A percentile compares a stretch with the other conserved stretches of the same genome.
These are phyloP conservation scores for Adansonia rubrostipa DNA, from an alignment of 441 rosid species.

Conservation along the genomic window DNA sequence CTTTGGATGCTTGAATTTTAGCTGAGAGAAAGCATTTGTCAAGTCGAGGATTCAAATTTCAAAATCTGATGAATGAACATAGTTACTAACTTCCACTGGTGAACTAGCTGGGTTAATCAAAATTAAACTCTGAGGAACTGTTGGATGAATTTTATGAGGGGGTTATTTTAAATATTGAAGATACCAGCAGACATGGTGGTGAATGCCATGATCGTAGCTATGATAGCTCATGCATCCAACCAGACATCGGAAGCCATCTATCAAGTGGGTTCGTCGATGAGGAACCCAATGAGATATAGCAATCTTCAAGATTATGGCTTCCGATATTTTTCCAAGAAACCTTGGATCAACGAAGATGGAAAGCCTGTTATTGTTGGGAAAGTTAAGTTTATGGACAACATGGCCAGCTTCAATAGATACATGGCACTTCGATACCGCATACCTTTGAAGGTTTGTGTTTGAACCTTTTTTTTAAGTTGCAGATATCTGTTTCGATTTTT, in stretches of 20 bases:
- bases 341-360: conserved; percentile 84
- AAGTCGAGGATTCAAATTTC: too few relatives aligned
- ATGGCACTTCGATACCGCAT: conserved; percentile 70
- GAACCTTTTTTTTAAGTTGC: too few relatives aligned
- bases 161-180: conserved; percentile 17
- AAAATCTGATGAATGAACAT: too few relatives aligned
- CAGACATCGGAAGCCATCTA: conserved; percentile 16
- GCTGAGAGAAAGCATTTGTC: too few relatives aligned
- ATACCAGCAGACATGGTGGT: conserved; percentile 28
- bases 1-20: too few relatives aligned
- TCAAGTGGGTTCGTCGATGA: conserved; percentile 28
- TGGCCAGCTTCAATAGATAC: conserved; percentile 72
- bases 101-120: too few relatives aligned
- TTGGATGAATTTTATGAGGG: too few relatives aligned
- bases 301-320: conserved; percentile 55
- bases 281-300: conserved; percentile 40
- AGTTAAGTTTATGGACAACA: conserved; percentile 51
- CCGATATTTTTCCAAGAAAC: conserved; percentile 62
- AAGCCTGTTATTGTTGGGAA: conserved; percentile 68
- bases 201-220: conserved; percentile 23
- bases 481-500: too few relatives aligned
- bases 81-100: too few relatives aligned
- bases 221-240: conserved; percentile 1
- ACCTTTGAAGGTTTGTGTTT: conserved; percentile 55
- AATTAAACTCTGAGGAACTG: too few relatives aligned